Evolutionary conservation across 2,329 filamentous ascomycete genomes (phyloP).

Genomic region (Rutstroemia sp.): DNA sequence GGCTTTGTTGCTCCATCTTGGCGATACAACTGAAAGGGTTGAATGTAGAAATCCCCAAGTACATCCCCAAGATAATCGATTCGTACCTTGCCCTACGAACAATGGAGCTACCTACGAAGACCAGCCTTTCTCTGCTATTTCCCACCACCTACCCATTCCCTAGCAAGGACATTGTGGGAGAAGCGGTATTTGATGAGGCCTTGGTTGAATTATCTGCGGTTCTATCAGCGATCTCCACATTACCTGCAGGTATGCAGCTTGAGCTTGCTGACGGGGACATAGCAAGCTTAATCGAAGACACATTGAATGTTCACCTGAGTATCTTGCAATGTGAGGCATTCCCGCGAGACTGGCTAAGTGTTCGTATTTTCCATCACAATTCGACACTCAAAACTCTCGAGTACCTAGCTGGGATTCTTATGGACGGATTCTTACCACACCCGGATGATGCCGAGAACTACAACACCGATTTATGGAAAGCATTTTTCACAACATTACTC

Average conservation of each 20-base stretch:
- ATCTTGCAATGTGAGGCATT: constrained; percentile 87
- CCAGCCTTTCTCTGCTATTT: constrained; percentile 78
- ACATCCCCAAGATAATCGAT: constrained; percentile 83
- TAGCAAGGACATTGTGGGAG: constrained; percentile 54
- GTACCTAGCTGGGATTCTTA: constrained; percentile 69
- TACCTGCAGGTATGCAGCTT: constrained; percentile 65
- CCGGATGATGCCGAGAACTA: constrained; percentile 79
- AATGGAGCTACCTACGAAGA: constrained; percentile 44
- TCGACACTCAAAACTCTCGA: constrained; percentile 81
- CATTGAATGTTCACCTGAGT: constrained; percentile 79
- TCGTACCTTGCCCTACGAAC: constrained; percentile 75
- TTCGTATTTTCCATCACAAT: constrained; percentile 88
- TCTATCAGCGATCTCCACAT: constrained; percentile 72
- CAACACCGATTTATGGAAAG: constrained; percentile 88
- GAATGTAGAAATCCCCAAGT: constrained; percentile 75
- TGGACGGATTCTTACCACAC: constrained; percentile 78
- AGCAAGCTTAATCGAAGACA: constrained; percentile 66
- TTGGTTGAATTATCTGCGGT: constrained; percentile 84
- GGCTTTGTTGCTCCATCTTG: constrained; percentile 86
- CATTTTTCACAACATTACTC: constrained; percentile 83
- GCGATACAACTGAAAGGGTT: constrained; percentile 77
- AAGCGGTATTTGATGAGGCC: constrained; percentile 68
- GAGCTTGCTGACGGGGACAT: constrained; percentile 70
- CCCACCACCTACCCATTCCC: constrained; percentile 87
- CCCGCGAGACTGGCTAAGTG: constrained; percentile 81